phyloP scores from a whole-genome alignment of 1,284 basidiomycete genomes.

The Anthracocystis panici-leucophaei region DNA sequence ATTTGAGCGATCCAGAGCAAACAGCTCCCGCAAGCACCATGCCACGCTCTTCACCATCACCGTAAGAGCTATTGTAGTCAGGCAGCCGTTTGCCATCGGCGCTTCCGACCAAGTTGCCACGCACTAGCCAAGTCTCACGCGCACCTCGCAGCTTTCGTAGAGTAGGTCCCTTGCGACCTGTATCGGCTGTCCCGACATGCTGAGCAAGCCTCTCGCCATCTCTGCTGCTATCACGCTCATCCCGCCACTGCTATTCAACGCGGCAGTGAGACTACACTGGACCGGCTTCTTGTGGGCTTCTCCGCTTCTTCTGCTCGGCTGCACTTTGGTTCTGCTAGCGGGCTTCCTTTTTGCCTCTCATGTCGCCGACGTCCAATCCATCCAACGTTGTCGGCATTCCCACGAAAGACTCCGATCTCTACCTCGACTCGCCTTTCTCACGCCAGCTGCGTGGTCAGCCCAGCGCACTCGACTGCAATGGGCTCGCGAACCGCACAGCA shows the following conservation, averaged over 20 bases:
- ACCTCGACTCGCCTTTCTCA: conserved; percentile 43
- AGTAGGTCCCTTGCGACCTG: background rate
- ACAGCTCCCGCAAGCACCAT: background rate
- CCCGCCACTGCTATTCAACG: conserved; percentile 33
- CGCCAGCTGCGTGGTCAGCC: conserved; percentile 48
- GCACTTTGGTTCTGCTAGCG: conserved; percentile 16
- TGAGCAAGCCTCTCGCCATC: conserved; percentile 9
- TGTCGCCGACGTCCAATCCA: conserved; percentile 16
- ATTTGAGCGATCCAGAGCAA: background rate
- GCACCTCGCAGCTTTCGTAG: background rate
- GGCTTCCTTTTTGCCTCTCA: conserved; percentile 31
- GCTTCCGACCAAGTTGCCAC: conserved; percentile 3
- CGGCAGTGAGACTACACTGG: conserved; percentile 26
- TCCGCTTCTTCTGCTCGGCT: conserved; percentile 28
- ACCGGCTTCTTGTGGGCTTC: conserved; percentile 35
- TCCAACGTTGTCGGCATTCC: conserved; percentile 4
- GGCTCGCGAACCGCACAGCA: conserved; percentile 30
- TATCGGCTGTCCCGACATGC: conserved; percentile 8
- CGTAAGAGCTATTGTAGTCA: conserved; percentile 1
- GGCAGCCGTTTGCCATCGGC: conserved; percentile 10
- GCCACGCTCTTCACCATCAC: background rate
- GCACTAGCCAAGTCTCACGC: background rate
- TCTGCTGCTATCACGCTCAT: conserved; percentile 20
- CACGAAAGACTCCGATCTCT: conserved; percentile 21
- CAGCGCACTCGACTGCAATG: conserved; percentile 40